Evolutionary conservation across 164 flowering plant species (phyloP).

Genomic region (Hamamelis virginiana): DNA sequence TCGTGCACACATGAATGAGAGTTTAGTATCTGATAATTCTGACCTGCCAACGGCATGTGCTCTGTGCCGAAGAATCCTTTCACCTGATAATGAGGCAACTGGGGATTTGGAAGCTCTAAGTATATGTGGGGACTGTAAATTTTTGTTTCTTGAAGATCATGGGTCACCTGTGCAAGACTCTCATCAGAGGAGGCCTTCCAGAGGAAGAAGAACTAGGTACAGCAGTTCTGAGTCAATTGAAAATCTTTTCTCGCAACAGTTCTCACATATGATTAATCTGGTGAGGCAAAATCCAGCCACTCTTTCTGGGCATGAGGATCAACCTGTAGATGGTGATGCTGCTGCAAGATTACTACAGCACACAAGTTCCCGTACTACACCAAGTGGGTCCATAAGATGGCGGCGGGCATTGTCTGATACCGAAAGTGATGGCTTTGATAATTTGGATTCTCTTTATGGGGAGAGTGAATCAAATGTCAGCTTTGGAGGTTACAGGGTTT

Average conservation of each 20-base stretch:
- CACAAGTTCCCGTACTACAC: conserved; percentile 59
- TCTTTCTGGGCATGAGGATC: conserved; percentile 34
- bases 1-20: conserved; percentile 13
- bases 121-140: conserved; percentile 74
- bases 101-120: conserved; percentile 34
- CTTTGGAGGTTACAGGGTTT: conserved; percentile 46
- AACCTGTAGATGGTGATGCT: conserved; percentile 33
- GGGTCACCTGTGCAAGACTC: conserved; percentile 32
- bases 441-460: conserved; percentile 60
- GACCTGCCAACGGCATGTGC: conserved; percentile 40
- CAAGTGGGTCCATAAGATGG: conserved; percentile 78
- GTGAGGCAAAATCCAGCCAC: conserved; percentile 49
- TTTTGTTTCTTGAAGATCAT: conserved; percentile 55
- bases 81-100: conserved; percentile 35
- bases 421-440: conserved; percentile 68
- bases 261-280: conserved; percentile 51
- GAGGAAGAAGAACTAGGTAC: conserved; percentile 49
- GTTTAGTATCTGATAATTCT: conserved; percentile 21
- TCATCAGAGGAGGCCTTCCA: conserved; percentile 32
- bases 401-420: conserved; percentile 59
- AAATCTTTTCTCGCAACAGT: conserved; percentile 60
- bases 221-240: conserved; percentile 69
- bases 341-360: conserved; percentile 29
- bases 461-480: conserved; percentile 76
- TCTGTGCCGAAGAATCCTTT: conserved; percentile 49